Evolutionary conservation across 768 basidiomycete species (phyloP).

Genomic region (Astraeus odoratus): DNA sequence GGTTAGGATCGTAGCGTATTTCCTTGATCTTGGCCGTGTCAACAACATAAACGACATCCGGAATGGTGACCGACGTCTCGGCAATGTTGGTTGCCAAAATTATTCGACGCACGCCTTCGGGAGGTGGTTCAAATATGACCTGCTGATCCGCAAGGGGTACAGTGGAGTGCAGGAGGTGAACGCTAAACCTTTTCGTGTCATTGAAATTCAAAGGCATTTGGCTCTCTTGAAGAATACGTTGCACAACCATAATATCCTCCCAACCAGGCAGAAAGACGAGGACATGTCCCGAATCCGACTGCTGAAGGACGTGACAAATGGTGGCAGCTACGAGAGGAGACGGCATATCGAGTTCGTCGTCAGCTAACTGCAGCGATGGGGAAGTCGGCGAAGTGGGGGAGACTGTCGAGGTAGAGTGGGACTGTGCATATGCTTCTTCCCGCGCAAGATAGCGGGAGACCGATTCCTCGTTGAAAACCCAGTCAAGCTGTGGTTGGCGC

Average conservation of each 20-base stretch:
- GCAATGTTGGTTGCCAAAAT: conserved; percentile 95
- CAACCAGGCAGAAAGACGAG: conserved; percentile 90
- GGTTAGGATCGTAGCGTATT: conserved; percentile 80
- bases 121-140: conserved; percentile 79
- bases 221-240: conserved; percentile 51
- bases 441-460: conserved; percentile 66
- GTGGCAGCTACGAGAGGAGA: conserved; percentile 74
- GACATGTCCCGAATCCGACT: conserved; percentile 77
- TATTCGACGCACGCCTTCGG: conserved; percentile 70
- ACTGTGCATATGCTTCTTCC: conserved; percentile 35
- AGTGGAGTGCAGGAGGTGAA: conserved; percentile 85
- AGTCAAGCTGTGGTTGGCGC: conserved; percentile 32
- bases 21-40: conserved; percentile 88
- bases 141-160: conserved; percentile 88
- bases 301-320: conserved; percentile 67
- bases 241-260: conserved; percentile 80
- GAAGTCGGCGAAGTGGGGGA: conserved; percentile 5
- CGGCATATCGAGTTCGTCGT: conserved; percentile 71
- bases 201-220: conserved; percentile 54
- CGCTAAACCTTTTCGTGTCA: conserved; percentile 48
- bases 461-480: conserved; percentile 66
- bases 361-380: conserved; percentile 7
- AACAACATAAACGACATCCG: conserved; percentile 90
- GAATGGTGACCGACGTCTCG: conserved; percentile 92
- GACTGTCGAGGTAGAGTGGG: neutral